phyloP scores from a whole-genome alignment of 106 monocot species.

The Allium cepa region DNA sequence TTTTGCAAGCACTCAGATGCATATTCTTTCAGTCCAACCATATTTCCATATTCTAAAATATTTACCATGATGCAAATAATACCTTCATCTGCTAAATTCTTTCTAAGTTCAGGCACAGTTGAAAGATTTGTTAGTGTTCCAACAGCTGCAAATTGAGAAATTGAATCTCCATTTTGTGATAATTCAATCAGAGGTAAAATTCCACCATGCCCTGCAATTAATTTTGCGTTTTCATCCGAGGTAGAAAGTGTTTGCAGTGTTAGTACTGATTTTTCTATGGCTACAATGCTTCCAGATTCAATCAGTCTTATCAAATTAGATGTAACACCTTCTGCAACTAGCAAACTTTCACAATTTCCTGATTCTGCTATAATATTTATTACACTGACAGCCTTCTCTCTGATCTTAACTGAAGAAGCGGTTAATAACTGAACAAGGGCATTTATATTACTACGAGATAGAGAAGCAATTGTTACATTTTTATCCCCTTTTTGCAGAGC shows the following conservation, averaged over 20 bases:
- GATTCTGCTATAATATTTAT: conserved; percentile 18
- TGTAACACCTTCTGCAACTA: conserved; percentile 15
- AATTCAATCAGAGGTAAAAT: conserved; percentile 20
- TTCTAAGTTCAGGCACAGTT: conserved; percentile 18
- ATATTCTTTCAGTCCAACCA: conserved; percentile 27
- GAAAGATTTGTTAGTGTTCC: conserved; percentile 28
- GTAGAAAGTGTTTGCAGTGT: conserved; percentile 24
- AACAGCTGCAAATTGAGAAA: conserved; percentile 22
- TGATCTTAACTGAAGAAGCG: conserved; percentile 9
- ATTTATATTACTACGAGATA: conserved; percentile 22
- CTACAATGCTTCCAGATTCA: conserved; percentile 26
- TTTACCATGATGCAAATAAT: conserved; percentile 19
- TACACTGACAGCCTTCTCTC: conserved; percentile 23
- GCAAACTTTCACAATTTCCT: conserved; percentile 12
- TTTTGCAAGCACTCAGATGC: conserved; percentile 30
- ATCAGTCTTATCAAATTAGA: conserved; percentile 18
- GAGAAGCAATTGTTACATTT: conserved; percentile 6
- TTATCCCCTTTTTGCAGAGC: conserved; percentile 1
- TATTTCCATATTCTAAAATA: conserved; percentile 16
- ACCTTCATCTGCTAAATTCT: conserved; percentile 26
- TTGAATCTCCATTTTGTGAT: conserved; percentile 16
- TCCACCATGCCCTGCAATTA: conserved; percentile 17
- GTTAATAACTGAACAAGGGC: conserved; percentile 26
- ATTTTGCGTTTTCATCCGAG: conserved; percentile 14
- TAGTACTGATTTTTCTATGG: conserved; percentile 23